Evolutionary conservation across 2,329 filamentous ascomycete species (phyloP).

Genomic region (Fusarium solani-melongenae): DNA sequence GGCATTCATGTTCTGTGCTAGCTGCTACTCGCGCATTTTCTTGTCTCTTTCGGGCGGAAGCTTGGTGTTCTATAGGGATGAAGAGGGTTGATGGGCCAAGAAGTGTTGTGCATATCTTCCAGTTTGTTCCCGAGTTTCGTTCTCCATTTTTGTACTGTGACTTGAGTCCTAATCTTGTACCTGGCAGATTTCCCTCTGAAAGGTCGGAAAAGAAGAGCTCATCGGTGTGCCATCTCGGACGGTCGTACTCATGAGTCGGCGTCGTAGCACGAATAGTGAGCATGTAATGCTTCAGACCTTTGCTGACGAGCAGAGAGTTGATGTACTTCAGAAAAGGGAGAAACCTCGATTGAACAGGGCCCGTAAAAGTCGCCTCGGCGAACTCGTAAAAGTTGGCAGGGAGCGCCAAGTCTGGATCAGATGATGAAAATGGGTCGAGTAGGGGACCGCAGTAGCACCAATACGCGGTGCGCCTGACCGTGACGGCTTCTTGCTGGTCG

Average conservation of each 20-base stretch:
- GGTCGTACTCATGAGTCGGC: constrained; percentile 56
- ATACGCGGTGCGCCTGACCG: constrained; percentile 47
- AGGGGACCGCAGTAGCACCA: constrained; percentile 59
- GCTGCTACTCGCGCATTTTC: constrained; percentile 40
- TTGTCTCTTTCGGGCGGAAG: constrained; percentile 48
- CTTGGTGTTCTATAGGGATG: constrained; percentile 47
- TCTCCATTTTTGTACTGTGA: background rate
- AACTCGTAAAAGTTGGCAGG: constrained; percentile 54
- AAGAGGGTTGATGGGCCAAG: constrained; percentile 60
- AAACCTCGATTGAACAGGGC: constrained; percentile 49
- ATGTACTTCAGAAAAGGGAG: constrained; percentile 55
- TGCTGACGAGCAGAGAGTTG: constrained; percentile 49
- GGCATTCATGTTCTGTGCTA: constrained; percentile 52
- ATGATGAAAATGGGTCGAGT: constrained; percentile 35
- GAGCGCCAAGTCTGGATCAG: constrained; percentile 23
- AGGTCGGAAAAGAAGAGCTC: constrained; percentile 56
- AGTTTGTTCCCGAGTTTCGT: constrained; percentile 47
- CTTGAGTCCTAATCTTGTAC: constrained; percentile 14
- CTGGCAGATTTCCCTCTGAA: constrained; percentile 26
- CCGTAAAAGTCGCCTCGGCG: constrained; percentile 47
- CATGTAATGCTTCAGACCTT: constrained; percentile 56
- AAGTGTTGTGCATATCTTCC: constrained; percentile 61
- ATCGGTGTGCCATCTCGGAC: constrained; percentile 61
- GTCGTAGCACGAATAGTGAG: constrained; percentile 59
- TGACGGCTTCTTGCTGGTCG: background rate